Percentiles rank a stretch among this genome's conserved stretches.
These are phyloP conservation scores for Murraya paniculata DNA, from an alignment of 345 rosid genomes.

Conservation along the genomic window DNA sequence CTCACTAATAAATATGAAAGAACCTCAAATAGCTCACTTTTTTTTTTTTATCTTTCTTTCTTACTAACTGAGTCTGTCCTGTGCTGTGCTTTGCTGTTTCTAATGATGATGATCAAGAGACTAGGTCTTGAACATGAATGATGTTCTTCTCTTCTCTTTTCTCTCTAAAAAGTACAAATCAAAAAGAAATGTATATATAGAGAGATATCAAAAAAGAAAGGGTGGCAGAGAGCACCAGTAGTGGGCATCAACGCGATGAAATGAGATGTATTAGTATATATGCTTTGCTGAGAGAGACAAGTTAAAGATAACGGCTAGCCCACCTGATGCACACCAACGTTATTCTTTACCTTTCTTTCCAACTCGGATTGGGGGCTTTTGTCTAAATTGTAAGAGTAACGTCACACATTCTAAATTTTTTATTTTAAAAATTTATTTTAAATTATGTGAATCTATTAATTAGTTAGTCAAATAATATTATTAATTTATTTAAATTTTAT, in stretches of 20 bases:
- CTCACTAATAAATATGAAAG: neutral
- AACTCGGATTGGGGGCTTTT: neutral
- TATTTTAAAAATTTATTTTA: too few species aligned
- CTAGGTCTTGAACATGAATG: neutral
- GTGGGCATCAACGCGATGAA: conserved; percentile 34
- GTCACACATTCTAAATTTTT: too few species aligned
- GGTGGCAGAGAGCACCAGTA: conserved; percentile 8
- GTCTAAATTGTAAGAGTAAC: too few species aligned
- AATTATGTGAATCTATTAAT: too few species aligned
- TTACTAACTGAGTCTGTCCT: neutral
- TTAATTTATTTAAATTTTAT: too few species aligned
- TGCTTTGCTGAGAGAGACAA: conserved; percentile 27
- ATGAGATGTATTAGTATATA: neutral
- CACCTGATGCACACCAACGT: conserved; percentile 26
- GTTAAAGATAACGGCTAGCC: conserved; percentile 52
- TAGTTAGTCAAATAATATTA: too few species aligned
- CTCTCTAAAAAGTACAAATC: conserved; percentile 27
- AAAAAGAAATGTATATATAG: conserved; percentile 21
- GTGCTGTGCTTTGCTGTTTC: conserved; percentile 20
- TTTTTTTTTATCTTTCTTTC: neutral
- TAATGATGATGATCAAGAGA: conserved; percentile 30
- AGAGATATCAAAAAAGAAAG: neutral
- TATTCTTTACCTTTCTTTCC: conserved; percentile 27
- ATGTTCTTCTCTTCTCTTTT: neutral
- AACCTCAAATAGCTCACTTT: conserved; percentile 6